Evolutionary conservation across 306 rosid species (phyloP).

Genomic region (Heteromeles arbutifolia): DNA sequence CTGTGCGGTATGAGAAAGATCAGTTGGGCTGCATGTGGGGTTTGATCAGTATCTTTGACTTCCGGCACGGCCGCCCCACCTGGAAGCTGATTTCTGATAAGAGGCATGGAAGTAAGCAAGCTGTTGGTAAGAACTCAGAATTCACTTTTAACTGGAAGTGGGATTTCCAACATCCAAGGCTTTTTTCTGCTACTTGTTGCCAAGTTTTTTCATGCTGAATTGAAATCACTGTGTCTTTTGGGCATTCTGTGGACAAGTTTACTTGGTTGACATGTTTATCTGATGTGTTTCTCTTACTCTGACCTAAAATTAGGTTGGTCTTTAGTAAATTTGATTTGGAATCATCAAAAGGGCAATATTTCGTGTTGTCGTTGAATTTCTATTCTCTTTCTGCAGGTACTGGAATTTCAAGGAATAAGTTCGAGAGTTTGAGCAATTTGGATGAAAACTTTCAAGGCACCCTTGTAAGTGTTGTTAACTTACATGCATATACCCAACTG

Average conservation of each 20-base stretch:
- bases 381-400: constrained; percentile 35
- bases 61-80: constrained; percentile 72
- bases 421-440: constrained; percentile 44
- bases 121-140: constrained; percentile 50
- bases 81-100: constrained; percentile 71
- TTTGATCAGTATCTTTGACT: constrained; percentile 85
- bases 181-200: neutral
- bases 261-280: constrained; percentile 5
- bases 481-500: neutral
- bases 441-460: constrained; percentile 41
- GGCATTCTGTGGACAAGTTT: constrained; percentile 1
- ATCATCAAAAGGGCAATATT: constrained; percentile 1
- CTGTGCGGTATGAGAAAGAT: constrained; percentile 69
- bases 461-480: constrained; percentile 42
- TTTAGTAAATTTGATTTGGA: constrained; percentile 10
- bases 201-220: neutral
- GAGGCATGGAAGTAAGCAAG: constrained; percentile 56
- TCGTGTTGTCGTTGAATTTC: constrained; percentile 17
- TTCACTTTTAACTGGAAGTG: constrained; percentile 8
- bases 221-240: constrained; percentile 1
- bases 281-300: constrained; percentile 2
- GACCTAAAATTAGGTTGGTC: neutral
- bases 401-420: constrained; percentile 52
- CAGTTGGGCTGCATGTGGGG: constrained; percentile 98
- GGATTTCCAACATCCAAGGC: neutral